phyloP scores from a whole-genome alignment of 2,329 filamentous ascomycete genomes.

The Pleoardoris graminearum region DNA sequence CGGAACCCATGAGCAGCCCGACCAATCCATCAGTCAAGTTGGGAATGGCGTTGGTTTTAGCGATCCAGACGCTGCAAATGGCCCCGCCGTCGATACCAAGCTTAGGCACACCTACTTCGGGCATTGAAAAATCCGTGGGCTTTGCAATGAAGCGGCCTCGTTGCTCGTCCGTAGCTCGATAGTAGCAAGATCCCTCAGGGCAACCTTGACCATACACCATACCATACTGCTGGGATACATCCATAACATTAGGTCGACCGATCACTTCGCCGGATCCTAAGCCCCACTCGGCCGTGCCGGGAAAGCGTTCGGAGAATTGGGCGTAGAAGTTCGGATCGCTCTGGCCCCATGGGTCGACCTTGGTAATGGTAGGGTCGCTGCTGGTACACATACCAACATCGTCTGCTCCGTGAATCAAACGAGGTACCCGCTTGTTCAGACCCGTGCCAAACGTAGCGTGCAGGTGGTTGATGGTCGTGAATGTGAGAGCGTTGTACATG shows the following conservation, averaged over 20 bases:
- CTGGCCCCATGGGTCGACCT: constrained; percentile 79
- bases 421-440: constrained; percentile 69
- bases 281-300: constrained; percentile 75
- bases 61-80: constrained; percentile 83
- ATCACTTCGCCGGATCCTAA: constrained; percentile 74
- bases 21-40: constrained; percentile 74
- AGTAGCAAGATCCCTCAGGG: constrained; percentile 80
- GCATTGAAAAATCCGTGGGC: constrained; percentile 63
- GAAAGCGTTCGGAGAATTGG: constrained; percentile 77
- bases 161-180: constrained; percentile 72
- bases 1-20: constrained; percentile 82
- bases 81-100: constrained; percentile 71
- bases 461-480: constrained; percentile 76
- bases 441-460: constrained; percentile 75
- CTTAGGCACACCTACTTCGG: constrained; percentile 73
- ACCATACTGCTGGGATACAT: constrained; percentile 83
- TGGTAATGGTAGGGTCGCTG: constrained; percentile 78
- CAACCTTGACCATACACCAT: constrained; percentile 84
- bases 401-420: constrained; percentile 80
- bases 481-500: constrained; percentile 83
- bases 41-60: constrained; percentile 75
- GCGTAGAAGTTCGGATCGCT: constrained; percentile 73
- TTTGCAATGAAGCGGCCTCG: constrained; percentile 73
- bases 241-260: constrained; percentile 83
- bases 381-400: constrained; percentile 77